Evolutionary conservation across 352 stramenopile species (phyloP), one percentile per base, ranked within the genome.

Genomic region (Globisporangium nagaii): DNA sequence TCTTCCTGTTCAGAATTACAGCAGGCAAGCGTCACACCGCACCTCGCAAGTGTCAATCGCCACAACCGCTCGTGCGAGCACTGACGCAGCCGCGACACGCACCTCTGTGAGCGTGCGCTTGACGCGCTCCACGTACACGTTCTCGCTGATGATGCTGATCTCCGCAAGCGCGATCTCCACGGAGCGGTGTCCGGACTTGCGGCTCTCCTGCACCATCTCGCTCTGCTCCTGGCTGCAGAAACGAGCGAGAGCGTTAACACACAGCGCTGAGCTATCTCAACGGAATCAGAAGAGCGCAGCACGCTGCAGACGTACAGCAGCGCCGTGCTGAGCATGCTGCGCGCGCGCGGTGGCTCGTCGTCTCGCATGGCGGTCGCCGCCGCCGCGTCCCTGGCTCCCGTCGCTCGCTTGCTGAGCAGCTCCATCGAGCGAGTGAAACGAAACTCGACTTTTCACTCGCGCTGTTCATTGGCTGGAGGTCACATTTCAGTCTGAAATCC

Each of bases 111-210:
- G 64, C 28, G 51, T 65, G 11, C 79, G 75, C 51, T 73, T 64
- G 61, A 88, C 72, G 8, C 81, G 66, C 59, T 92, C 76, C 19
- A 92, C 81, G 46, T 90, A 92, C 12, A 86, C 65, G 53, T 92
- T 92, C 30, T 78, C 56, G 30, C 61, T 53, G 47, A 92, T 84
- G 51, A 92, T 81, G 44, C 73, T 53, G 27, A 86, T 86, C 51
- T 92, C 81, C 4, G 75, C 79, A 27, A 92, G 66, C 42, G 81
- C 81, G 46, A 86, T 68, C 43, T 82, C 65, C 24, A 92, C 73
- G 9, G 81, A 79, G 1, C 81, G 76, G n/a, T 76, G 62, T n/a
- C 81, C 81, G 19, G 79, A 74, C n/a, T 72, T 54, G 47, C 81
- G 76, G 53, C 79, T 90, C 50, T 75, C 71, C 13, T 69, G 53